These are phyloP conservation scores for Gigaspora rosea DNA, from an alignment of 192 early-diverging fungal genomes.

Conservation along the genomic window DNA sequence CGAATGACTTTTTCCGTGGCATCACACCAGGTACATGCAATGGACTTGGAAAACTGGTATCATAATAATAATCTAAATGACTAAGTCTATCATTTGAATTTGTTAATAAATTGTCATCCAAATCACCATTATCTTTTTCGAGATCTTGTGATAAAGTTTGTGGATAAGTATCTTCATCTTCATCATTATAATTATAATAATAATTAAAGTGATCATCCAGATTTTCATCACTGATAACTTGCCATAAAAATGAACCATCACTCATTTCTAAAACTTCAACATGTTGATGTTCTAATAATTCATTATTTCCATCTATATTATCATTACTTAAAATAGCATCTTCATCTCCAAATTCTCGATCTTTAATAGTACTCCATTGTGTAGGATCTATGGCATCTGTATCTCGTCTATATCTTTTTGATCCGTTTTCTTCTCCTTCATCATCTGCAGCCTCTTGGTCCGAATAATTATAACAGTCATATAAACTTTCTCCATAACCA, in stretches of 20 bases:
- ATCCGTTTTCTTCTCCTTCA: constrained; percentile 4
- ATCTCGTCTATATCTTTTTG: not conserved
- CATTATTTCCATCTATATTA: not conserved
- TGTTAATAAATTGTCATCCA: not conserved
- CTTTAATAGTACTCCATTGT: not conserved
- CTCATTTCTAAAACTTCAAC: constrained; percentile 31
- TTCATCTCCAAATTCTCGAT: not conserved
- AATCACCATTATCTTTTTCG: not conserved
- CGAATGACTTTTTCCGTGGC: not conserved
- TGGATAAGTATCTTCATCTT: not conserved
- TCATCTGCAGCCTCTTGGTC: constrained; percentile 32
- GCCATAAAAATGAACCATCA: constrained; percentile 31
- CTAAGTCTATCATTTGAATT: not conserved
- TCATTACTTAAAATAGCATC: not conserved
- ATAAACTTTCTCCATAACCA: constrained; percentile 30
- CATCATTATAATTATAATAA: constrained; percentile 11
- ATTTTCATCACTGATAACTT: constrained; percentile 23
- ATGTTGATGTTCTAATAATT: constrained; percentile 11
- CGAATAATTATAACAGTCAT: constrained; percentile 30
- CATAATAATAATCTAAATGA: constrained; percentile 15
- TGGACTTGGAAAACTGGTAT: not conserved
- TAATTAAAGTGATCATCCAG: constrained; percentile 19
- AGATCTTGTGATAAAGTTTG: constrained; percentile 7
- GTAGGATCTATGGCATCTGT: not conserved
- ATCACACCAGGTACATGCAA: constrained; percentile 3